Conservation (phyloP, 1,284 basidiomycete genomes). For the Xerocomus nothofagi region DNA sequence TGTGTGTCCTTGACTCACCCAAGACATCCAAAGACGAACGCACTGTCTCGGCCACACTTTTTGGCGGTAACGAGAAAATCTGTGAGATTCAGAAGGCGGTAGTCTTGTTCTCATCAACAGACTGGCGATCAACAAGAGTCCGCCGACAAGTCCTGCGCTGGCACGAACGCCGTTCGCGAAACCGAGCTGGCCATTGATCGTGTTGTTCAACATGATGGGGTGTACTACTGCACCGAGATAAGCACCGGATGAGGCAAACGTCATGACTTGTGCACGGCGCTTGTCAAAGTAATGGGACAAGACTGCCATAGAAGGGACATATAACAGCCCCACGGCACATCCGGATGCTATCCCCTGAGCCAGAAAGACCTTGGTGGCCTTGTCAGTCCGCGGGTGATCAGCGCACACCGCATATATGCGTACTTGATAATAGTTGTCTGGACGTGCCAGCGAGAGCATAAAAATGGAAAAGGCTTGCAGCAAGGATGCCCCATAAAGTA, state of each 20-base stretch:
- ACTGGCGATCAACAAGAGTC: slow-evolving; percentile 30
- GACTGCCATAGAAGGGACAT: slow-evolving; percentile 38
- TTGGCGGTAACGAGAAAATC: slow-evolving; percentile 23
- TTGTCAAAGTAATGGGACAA: slow-evolving; percentile 40
- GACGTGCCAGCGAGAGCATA: slow-evolving; percentile 40
- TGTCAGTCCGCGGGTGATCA: slow-evolving; percentile 1
- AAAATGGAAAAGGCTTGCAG: slow-evolving; percentile 36
- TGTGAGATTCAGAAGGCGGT: slow-evolving; percentile 14
- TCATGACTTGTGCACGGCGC: slow-evolving; percentile 34
- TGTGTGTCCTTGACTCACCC: slow-evolving; percentile 15
- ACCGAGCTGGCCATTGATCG: slow-evolving; percentile 34
- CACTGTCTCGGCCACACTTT: slow-evolving; percentile 25
- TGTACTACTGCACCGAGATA: slow-evolving; percentile 38
- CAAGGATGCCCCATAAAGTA: slow-evolving; percentile 32
- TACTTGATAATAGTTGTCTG: slow-evolving; percentile 37
- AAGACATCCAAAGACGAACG: slow-evolving; percentile 29
- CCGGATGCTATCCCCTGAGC: slow-evolving; percentile 38
- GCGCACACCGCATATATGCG: not conserved
- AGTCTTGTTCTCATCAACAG: slow-evolving; percentile 34
- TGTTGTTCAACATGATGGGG: slow-evolving; percentile 45
- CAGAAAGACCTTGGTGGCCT: slow-evolving; percentile 33
- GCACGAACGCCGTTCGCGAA: slow-evolving; percentile 34
- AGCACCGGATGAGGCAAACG: slow-evolving; percentile 38
- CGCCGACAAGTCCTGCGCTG: slow-evolving; percentile 35
- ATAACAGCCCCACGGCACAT: slow-evolving; percentile 34